Evolutionary conservation across 768 basidiomycete genomes (phyloP).

Genomic region (Dendrothele bispora): DNA sequence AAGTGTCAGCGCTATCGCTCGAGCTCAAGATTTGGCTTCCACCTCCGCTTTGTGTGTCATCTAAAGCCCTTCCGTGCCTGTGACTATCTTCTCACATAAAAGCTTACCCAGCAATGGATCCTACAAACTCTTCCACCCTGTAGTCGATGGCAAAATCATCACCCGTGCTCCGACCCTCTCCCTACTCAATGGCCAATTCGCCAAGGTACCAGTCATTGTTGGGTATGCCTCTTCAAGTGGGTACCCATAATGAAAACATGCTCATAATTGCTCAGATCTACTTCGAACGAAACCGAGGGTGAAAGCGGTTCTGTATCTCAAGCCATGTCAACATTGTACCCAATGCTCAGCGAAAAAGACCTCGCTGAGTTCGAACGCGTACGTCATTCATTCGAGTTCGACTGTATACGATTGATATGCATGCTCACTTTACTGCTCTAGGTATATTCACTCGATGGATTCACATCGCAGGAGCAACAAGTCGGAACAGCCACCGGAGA

Average conservation of each 20-base stretch:
- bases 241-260: neutral
- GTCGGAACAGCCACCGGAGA: slow-evolving; percentile 51
- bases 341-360: slow-evolving; percentile 39
- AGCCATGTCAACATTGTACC: slow-evolving; percentile 43
- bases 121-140: slow-evolving; percentile 52
- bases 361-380: slow-evolving; percentile 35
- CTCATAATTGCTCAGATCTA: slow-evolving; percentile 40
- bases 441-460: slow-evolving; percentile 44
- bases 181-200: slow-evolving; percentile 44
- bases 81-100: slow-evolving; percentile 4
- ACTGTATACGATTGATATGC: neutral
- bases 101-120: slow-evolving; percentile 30
- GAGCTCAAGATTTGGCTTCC: slow-evolving; percentile 50
- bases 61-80: slow-evolving; percentile 13
- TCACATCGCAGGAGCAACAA: slow-evolving; percentile 39
- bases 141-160: slow-evolving; percentile 54
- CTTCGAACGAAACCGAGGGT: slow-evolving; percentile 59
- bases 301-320: slow-evolving; percentile 36
- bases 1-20: slow-evolving; percentile 49
- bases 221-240: slow-evolving; percentile 38
- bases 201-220: slow-evolving; percentile 55
- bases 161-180: slow-evolving; percentile 48
- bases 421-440: slow-evolving; percentile 14
- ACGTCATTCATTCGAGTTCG: neutral
- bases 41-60: slow-evolving; percentile 43